Base-by-base conservation (phyloP, 2,329 filamentous ascomycete genomes). In the Aspergillus alliaceus region DNA sequence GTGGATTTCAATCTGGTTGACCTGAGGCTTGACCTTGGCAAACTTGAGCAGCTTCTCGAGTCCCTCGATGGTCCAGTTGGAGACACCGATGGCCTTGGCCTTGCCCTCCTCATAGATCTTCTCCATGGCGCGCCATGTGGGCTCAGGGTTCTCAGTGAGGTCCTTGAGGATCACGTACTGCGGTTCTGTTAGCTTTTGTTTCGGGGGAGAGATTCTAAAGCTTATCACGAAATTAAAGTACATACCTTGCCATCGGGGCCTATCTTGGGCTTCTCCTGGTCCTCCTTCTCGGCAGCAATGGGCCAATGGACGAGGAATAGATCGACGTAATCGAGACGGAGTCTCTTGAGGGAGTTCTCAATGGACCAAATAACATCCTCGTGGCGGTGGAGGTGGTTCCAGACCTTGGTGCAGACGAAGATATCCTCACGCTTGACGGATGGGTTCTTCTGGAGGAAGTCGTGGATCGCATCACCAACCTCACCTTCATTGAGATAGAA, bases 21-120 rank as follows among this genome's bases (percentile, higher is more conserved):
- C 68, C 20, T 73, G 71, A 14, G 77, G 77, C 52, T 74, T 70
- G 51, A 80, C 69, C 62, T 76, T 72, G 64, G 76, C 74, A 64
- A 69, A 71, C 59, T 70, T 68, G 39, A 80, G 64, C 55, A 84
- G 75, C 54, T 75, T 67, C 61, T 82, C 72, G 14, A 84, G 71
- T 35, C 81, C 77, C 12, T 69, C 66, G n/a, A 81, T 80, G 53
- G 77, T 77, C 75, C 89, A 93, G 77, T 93, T 95, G 67, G 87
- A 90, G 14, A 95, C 86, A 51, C 90, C 90, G 64, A 95, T 91
- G 55, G 87, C 85, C 63, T 80, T 82, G 49, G 85, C 86, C 59
- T 84, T 84, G 60, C 88, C 88, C 1, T 84, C 82, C 12, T 74
- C 70, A 31, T 85, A 76, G 20, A 87, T 66, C 44, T 83, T 83